Percentiles rank a stretch among this genome's conserved stretches.
These are phyloP conservation scores for Saccharum officinarum DNA, from an alignment of 176 grass and related monocot species.

Conservation along the genomic window DNA sequence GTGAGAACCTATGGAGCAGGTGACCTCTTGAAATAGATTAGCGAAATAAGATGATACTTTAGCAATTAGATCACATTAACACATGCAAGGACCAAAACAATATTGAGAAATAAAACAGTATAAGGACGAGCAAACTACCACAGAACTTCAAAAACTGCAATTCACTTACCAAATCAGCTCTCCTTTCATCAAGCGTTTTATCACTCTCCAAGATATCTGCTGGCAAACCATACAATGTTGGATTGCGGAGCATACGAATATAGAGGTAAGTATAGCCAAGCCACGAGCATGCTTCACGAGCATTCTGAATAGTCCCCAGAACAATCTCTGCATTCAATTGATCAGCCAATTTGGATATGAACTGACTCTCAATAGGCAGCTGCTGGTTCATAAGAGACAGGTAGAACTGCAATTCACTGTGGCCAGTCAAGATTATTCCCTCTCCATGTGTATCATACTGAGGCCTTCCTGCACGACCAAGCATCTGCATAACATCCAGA, in stretches of 20 bases:
- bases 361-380: constrained; percentile 96
- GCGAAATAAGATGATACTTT: neutral
- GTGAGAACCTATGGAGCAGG: neutral
- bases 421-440: constrained; percentile 91
- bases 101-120: constrained; percentile 20
- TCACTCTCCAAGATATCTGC: constrained; percentile 75
- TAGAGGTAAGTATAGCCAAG: constrained; percentile 93
- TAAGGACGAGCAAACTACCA: neutral
- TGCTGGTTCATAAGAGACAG: constrained; percentile 98
- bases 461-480: constrained; percentile 93
- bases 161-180: constrained; percentile 86
- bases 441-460: constrained; percentile 96
- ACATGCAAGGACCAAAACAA: constrained; percentile 10
- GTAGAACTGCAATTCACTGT: constrained; percentile 93
- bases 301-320: constrained; percentile 90
- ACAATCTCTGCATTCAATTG: constrained; percentile 98
- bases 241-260: constrained; percentile 88
- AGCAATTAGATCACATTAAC: neutral
- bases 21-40: neutral
- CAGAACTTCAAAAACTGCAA: constrained; percentile 5
- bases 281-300: constrained; percentile 88
- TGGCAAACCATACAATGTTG: constrained; percentile 86
- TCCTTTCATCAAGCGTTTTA: constrained; percentile 83
- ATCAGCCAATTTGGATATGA: constrained; percentile 78
- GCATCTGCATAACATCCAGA: constrained; percentile 99